These are phyloP conservation scores for Triticum urartu DNA, from an alignment of 176 grass and related monocot genomes.

Conservation along the genomic window DNA sequence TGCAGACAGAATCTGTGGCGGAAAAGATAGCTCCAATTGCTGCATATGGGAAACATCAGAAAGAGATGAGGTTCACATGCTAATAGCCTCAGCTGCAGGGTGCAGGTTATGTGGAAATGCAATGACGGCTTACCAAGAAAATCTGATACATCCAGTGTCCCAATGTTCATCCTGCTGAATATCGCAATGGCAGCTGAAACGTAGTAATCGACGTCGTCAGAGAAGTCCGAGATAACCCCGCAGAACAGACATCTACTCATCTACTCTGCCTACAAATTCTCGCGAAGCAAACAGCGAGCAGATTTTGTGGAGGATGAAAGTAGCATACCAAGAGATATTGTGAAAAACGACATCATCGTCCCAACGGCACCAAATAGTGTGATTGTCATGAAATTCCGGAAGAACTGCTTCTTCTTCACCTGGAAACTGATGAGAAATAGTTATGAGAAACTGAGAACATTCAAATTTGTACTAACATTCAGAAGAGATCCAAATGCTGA, in stretches of 20 bases:
- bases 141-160: conserved; percentile 79
- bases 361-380: conserved; percentile 87
- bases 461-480: neutral
- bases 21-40: conserved; percentile 99
- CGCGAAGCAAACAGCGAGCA: no score
- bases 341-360: conserved; percentile 94
- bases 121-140: conserved; percentile 82
- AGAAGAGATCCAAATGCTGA: neutral
- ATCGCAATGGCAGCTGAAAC: conserved; percentile 72
- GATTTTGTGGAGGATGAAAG: neutral
- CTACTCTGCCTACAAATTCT: neutral
- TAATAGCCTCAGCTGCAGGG: neutral
- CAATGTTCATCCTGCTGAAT: conserved; percentile 90
- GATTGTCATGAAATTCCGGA: conserved; percentile 97
- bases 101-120: conserved; percentile 6
- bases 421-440: conserved; percentile 74
- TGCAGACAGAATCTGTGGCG: conserved; percentile 98
- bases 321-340: conserved; percentile 78
- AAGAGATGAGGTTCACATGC: conserved; percentile 29
- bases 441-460: conserved; percentile 6
- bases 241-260: neutral
- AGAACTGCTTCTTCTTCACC: conserved; percentile 99
- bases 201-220: conserved; percentile 16
- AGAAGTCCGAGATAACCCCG: conserved; percentile 19
- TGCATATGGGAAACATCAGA: conserved; percentile 36